phyloP scores from a whole-genome alignment of 345 rosid genomes.

The Zanthoxylum bungeanum region DNA sequence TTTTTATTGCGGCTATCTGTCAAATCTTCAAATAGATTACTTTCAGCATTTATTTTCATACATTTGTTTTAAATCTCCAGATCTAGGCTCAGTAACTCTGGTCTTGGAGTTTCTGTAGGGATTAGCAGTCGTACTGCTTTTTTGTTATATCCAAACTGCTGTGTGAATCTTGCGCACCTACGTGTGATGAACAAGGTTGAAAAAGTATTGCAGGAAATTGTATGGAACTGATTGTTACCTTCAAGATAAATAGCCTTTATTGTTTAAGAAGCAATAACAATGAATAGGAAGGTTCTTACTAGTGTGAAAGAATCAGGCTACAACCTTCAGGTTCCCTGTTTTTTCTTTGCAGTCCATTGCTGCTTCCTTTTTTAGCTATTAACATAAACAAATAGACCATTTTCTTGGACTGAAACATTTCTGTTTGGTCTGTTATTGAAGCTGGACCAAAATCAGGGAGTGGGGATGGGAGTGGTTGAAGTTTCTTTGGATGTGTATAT shows the following conservation, averaged over 20 bases:
- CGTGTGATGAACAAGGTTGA: not conserved
- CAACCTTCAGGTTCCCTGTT: not conserved
- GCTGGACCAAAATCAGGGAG: not conserved
- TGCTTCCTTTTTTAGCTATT: not conserved
- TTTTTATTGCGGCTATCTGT: not conserved
- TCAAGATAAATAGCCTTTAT: not conserved
- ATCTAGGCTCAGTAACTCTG: not conserved
- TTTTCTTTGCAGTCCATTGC: not conserved
- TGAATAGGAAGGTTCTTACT: not conserved
- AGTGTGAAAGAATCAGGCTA: not conserved
- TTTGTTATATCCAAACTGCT: not conserved
- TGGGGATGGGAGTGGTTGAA: not conserved
- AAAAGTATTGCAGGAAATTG: not conserved
- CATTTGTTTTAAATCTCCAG: not conserved
- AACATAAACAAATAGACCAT: not conserved
- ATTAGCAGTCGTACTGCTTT: not conserved
- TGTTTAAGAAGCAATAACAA: not conserved
- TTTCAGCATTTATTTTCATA: not conserved
- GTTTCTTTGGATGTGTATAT: not conserved
- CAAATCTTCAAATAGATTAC: not conserved
- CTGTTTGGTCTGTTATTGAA: not conserved
- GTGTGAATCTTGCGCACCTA: not conserved
- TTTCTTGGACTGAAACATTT: not conserved
- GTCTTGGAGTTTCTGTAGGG: not conserved
- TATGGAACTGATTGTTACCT: not conserved